Evolutionary conservation across 805 yeast species (phyloP).

Genomic region (Pichia nanzhaoensis): DNA sequence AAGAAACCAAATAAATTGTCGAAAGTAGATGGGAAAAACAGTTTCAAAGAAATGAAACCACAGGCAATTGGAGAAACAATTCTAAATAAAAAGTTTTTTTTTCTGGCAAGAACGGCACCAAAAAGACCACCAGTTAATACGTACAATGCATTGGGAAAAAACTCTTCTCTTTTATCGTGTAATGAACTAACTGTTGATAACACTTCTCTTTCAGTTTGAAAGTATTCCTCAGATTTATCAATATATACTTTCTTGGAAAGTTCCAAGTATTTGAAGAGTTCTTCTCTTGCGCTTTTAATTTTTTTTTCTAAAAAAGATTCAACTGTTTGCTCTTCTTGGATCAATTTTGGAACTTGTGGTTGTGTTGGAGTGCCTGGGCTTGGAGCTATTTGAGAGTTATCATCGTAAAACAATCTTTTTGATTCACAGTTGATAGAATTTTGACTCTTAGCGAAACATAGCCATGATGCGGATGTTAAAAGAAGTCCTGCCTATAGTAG

Average conservation of each 20-base stretch:
- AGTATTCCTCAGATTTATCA: slow-evolving; percentile 42
- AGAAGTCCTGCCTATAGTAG: slow-evolving; percentile 7
- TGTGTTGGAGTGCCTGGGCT: slow-evolving; percentile 20
- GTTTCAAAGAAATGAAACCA: slow-evolving; percentile 58
- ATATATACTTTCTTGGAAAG: slow-evolving; percentile 36
- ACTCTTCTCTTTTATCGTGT: slow-evolving; percentile 58
- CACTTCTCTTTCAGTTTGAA: slow-evolving; percentile 55
- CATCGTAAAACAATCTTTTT: slow-evolving; percentile 25
- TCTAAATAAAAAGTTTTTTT: slow-evolving; percentile 50
- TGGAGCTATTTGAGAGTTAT: slow-evolving; percentile 13
- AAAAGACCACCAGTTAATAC: slow-evolving; percentile 61
- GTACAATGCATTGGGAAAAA: slow-evolving; percentile 66
- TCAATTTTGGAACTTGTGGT: slow-evolving; percentile 18
- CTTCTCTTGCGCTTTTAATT: slow-evolving; percentile 43
- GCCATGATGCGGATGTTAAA: slow-evolving; percentile 5
- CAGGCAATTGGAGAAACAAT: slow-evolving; percentile 50
- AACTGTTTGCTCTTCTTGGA: slow-evolving; percentile 11
- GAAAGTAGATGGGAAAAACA: slow-evolving; percentile 69
- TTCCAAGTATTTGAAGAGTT: slow-evolving; percentile 30
- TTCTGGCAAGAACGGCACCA: slow-evolving; percentile 69
- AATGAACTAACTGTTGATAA: slow-evolving; percentile 56
- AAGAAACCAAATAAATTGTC: slow-evolving; percentile 49
- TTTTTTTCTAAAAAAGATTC: slow-evolving; percentile 37
- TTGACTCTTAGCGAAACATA: not conserved
- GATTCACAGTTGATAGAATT: slow-evolving; percentile 18